These are phyloP conservation scores for Davidsoniella eucalypti DNA, from an alignment of 2,329 filamentous ascomycete species.

Conservation along the genomic window DNA sequence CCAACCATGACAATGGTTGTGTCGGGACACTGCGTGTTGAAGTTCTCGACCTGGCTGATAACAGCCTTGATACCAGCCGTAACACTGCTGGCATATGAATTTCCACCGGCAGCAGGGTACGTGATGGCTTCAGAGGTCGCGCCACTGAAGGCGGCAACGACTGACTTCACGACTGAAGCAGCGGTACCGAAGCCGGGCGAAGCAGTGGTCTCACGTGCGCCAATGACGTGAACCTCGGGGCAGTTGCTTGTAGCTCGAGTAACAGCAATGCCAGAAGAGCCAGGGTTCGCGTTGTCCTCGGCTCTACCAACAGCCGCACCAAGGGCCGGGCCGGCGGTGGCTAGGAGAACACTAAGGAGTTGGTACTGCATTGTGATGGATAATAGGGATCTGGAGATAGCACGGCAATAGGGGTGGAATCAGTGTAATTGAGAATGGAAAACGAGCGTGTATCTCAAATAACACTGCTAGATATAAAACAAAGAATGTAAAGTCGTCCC, in stretches of 20 bases:
- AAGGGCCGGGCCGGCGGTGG: not conserved
- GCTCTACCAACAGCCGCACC: not conserved
- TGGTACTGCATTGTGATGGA: conserved; percentile 4
- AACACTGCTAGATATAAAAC: no score
- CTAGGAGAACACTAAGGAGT: not conserved
- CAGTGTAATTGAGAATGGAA: not conserved
- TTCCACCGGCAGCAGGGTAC: conserved; percentile 48
- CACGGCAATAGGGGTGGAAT: not conserved
- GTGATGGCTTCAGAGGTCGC: conserved; percentile 37
- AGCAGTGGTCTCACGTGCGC: conserved; percentile 32
- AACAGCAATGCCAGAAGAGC: not conserved
- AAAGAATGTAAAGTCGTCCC: no score
- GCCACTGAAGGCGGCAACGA: conserved; percentile 30
- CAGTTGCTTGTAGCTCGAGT: conserved; percentile 16
- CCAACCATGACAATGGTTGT: conserved; percentile 44
- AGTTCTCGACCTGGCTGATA: conserved; percentile 40
- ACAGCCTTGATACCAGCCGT: conserved; percentile 41
- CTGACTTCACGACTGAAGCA: conserved; percentile 31
- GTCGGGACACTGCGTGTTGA: conserved; percentile 37
- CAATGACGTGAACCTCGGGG: conserved; percentile 28
- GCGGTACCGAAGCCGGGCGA: conserved; percentile 35
- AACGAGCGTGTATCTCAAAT: no score
- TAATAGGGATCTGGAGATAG: not conserved
- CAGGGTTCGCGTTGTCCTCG: not conserved
- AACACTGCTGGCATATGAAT: conserved; percentile 42